phyloP scores from a whole-genome alignment of 257 asterid species.

The Avicennia marina region DNA sequence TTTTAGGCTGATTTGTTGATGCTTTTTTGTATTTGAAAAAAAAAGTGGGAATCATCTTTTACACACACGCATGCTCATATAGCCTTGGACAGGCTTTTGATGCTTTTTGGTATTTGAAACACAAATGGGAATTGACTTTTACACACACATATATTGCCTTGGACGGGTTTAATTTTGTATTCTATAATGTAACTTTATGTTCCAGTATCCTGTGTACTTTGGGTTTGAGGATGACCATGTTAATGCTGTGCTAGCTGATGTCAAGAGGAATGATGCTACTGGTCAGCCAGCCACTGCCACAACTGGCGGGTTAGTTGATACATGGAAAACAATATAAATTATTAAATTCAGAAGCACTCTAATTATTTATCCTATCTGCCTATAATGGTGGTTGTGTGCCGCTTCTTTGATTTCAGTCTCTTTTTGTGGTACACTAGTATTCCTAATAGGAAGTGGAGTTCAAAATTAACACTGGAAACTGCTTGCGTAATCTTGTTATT shows the following conservation, averaged over 20 bases:
- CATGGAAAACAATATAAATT: not conserved
- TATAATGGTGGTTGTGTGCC: not conserved
- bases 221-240: constrained; percentile 78
- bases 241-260: constrained; percentile 70
- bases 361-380: not conserved
- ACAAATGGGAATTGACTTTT: too few relatives aligned
- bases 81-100: not conserved
- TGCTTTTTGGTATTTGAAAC: too few relatives aligned
- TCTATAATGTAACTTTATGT: constrained; percentile 24
- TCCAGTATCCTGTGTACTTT: constrained; percentile 95
- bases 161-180: not conserved
- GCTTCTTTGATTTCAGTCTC: not conserved
- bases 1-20: not conserved
- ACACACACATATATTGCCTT: too few relatives aligned
- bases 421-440: not conserved
- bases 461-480: not conserved
- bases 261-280: constrained; percentile 77
- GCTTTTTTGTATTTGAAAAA: constrained; percentile 2
- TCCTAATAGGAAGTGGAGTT: not conserved
- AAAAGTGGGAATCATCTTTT: not conserved
- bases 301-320: constrained; percentile 91
- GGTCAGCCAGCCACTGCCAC: constrained; percentile 98
- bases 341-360: not conserved
- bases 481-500: constrained; percentile 3
- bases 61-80: too few relatives aligned